Base-by-base conservation (phyloP, 2,329 filamentous ascomycete genomes). In the Diplocarpon mali region DNA sequence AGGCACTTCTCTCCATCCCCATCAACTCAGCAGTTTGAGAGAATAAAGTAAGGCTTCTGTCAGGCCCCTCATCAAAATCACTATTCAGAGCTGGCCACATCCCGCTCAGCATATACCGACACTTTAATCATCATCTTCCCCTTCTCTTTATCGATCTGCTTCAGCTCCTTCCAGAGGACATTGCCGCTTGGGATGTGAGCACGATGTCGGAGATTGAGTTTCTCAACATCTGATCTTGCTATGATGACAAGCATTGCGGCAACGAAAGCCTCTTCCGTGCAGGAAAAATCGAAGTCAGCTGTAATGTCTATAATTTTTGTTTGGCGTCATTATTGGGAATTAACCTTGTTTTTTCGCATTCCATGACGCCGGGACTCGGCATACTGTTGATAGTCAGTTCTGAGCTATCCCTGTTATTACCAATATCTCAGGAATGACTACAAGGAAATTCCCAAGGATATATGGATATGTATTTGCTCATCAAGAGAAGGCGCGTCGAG, bases 261-360 rank as follows among this genome's bases (percentile, higher is more conserved):
- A 0, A 83, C 75, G 57, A 83, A 83, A 0, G 76, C 78, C 59
- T 83, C 80, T 57, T 84, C 78, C 61, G 83, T 72, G 56, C 83
- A 83, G 0, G 79, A 79, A 57, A 83, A 83, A 52, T 75, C 79
- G 60, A 83, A 83, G n/a, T 69, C 69, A 20, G 73, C 62, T 0
- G 78, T 83, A 48, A 81, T 77, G n/a, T n/a, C n/a, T n/a, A n/a
- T n/a, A n/a, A n/a, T n/a, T n/a, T n/a, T n/a, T n/a, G n/a, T n/a
- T n/a, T n/a, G n/a, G n/a, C n/a, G n/a, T n/a, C n/a, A n/a, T n/a
- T n/a, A n/a, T n/a, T n/a, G n/a, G n/a, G n/a, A n/a, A n/a, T n/a
- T n/a, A n/a, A n/a, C n/a, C n/a, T n/a, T n/a, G n/a, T n/a, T n/a
- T n/a, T n/a, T n/a, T n/a, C n/a, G n/a, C n/a, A n/a, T n/a, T n/a